A percentile compares a stretch with the other conserved stretches of the same genome.
These are phyloP conservation scores for Candida sonorensis DNA, from an alignment of 805 yeast species.

Conservation along the genomic window DNA sequence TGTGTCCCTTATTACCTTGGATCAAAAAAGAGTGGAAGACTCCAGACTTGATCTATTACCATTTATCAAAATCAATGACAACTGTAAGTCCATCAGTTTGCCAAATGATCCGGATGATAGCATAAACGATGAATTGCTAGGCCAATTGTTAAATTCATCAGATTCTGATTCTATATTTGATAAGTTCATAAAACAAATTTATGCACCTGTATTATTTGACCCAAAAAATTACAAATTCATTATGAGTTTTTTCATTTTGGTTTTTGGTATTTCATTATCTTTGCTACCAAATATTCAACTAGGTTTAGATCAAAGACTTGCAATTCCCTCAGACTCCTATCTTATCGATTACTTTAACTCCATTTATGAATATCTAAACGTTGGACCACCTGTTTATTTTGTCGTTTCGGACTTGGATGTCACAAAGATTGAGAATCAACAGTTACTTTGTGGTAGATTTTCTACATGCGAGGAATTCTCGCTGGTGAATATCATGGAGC, in stretches of 20 bases:
- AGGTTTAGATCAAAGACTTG: conserved; percentile 87
- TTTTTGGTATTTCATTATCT: conserved; percentile 65
- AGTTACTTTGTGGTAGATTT: conserved; percentile 78
- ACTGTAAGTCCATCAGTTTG: conserved; percentile 5
- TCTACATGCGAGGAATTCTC: conserved; percentile 78
- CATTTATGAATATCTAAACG: conserved; percentile 62
- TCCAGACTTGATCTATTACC: conserved; percentile 58
- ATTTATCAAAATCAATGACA: conserved; percentile 33
- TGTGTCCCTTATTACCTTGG: conserved; percentile 62
- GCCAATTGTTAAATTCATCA: conserved; percentile 17
- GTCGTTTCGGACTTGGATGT: conserved; percentile 66
- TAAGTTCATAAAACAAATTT: conserved; percentile 35
- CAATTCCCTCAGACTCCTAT: conserved; percentile 79
- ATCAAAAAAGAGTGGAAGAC: conserved; percentile 53
- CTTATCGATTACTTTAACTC: conserved; percentile 76
- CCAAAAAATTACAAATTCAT: conserved; percentile 41
- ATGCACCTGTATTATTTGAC: conserved; percentile 55
- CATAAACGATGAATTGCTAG: conserved; percentile 14
- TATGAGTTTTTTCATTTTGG: conserved; percentile 45
- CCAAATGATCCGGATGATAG: conserved; percentile 8
- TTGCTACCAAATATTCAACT: conserved; percentile 61
- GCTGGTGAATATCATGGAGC: conserved; percentile 72
- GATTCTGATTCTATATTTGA: conserved; percentile 28
- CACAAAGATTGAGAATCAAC: conserved; percentile 57
- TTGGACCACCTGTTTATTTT: conserved; percentile 90